These are phyloP conservation scores for Coriolopsis trogii DNA, from an alignment of 1,284 basidiomycete species.

Conservation along the genomic window DNA sequence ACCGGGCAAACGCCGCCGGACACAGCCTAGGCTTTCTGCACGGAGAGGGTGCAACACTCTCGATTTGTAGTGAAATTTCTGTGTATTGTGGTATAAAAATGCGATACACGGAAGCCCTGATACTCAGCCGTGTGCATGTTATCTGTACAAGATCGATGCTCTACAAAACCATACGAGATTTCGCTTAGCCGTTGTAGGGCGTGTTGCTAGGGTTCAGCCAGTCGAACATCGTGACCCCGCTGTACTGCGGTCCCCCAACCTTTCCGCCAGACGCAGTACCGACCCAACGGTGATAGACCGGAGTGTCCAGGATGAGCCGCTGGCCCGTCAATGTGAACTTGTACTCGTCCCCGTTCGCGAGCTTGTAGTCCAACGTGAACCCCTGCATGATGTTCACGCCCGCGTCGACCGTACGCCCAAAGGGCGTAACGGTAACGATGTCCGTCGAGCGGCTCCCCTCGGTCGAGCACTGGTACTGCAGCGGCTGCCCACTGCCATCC, in stretches of 20 bases:
- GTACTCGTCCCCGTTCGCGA: constrained; percentile 28
- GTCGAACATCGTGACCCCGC: constrained; percentile 26
- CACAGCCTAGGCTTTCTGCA: too few relatives aligned
- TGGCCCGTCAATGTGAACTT: constrained; percentile 27
- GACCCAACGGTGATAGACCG: constrained; percentile 30
- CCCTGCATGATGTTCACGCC: constrained; percentile 28
- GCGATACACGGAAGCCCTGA: too few relatives aligned
- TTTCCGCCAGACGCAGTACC: constrained; percentile 28
- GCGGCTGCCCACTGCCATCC: constrained; percentile 24
- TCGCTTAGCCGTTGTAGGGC: constrained; percentile 17
- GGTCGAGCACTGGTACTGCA: constrained; percentile 35
- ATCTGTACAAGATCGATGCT: too few relatives aligned
- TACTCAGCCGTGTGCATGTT: too few relatives aligned
- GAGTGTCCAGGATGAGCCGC: constrained; percentile 23
- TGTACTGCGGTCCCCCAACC: constrained; percentile 21
- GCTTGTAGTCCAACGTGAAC: constrained; percentile 27
- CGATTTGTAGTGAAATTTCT: too few relatives aligned
- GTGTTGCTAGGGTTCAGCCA: constrained; percentile 33
- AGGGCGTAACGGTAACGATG: constrained; percentile 26
- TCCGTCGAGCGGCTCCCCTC: constrained; percentile 25
- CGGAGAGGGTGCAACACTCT: too few relatives aligned
- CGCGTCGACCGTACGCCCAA: constrained; percentile 17
- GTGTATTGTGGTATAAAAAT: too few relatives aligned
- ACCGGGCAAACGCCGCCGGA: too few relatives aligned
- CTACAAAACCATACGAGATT: too few relatives aligned